phyloP scores from a whole-genome alignment of 1,284 basidiomycete genomes.

The Microbotryum saponariae region DNA sequence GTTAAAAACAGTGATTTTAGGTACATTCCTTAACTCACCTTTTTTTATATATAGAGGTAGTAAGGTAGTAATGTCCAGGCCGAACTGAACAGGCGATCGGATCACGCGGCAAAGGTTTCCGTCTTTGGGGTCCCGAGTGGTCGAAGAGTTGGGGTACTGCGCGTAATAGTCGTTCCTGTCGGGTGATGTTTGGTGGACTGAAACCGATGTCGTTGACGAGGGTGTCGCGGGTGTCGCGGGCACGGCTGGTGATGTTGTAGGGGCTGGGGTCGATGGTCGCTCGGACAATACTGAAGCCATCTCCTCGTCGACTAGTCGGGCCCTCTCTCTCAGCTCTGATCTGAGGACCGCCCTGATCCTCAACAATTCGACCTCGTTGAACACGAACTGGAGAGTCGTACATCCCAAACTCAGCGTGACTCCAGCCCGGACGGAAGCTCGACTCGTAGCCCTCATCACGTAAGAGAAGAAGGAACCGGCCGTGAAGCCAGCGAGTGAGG shows the following conservation, averaged over 20 bases:
- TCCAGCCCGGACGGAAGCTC: conserved; percentile 5
- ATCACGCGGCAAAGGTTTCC: conserved; percentile 28
- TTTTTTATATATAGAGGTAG: no score
- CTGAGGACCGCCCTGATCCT: conserved; percentile 16
- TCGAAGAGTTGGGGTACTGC: not conserved
- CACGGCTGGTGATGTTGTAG: not conserved
- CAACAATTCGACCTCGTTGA: conserved; percentile 24
- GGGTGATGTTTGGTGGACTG: not conserved
- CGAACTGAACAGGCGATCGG: conserved; percentile 15
- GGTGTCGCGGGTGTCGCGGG: not conserved
- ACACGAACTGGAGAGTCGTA: conserved; percentile 19
- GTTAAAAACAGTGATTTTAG: no score
- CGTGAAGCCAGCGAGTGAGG: conserved; percentile 14
- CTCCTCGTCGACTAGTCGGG: not conserved
- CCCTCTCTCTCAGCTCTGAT: not conserved
- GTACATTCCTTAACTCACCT: no score
- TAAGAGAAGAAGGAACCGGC: conserved; percentile 25
- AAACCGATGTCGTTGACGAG: not conserved
- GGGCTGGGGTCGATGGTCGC: not conserved
- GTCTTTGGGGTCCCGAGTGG: conserved; percentile 11
- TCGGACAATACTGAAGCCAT: not conserved
- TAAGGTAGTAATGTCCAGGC: conserved; percentile 6
- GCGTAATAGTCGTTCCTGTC: conserved; percentile 1
- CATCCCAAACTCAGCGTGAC: conserved; percentile 24
- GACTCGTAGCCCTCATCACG: conserved; percentile 8